Base-by-base conservation (phyloP, 768 basidiomycete species). In the Auricularia auricula-judae region DNA sequence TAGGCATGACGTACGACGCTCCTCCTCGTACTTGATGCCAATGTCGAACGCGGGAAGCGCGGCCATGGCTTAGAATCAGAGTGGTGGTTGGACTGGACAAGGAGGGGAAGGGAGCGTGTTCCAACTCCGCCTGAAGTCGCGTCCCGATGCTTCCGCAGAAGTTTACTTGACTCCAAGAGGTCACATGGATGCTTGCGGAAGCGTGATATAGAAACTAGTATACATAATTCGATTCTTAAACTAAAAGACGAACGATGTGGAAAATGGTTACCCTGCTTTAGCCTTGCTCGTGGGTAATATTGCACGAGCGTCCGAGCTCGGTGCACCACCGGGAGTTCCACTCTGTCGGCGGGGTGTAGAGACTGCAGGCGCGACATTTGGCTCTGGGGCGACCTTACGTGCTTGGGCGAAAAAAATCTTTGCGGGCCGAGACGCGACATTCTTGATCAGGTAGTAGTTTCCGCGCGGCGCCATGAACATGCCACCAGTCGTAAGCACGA, bases 331-430 rank as follows among this genome's bases (percentile, higher is more conserved):
- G 7, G 59, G 59, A 23, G 59, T 35, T n/a, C 34, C 59, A 12
- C 34, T 60, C 36, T 60, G 34, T n/a, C 59, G 12, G 7, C 43
- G 39, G 1, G 61, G 61, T 14, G 61, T 62, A 4, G 36, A 14
- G 36, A 58, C 44, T 8, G 7, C 35, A 35, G 54, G 47, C 29
- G 59, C 64, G 14, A 65, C 62, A 14, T 64, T 67, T 36, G 74
- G 77, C 2, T 73, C 75, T 33, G 72, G 67, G 0, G 76, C 70
- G 36, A 83, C 69, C 70, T 83, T 80, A 35, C 88, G 81, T 0
- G 91, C 91, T 76, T 98, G 96, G 0, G 93, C 87, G 76, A 98
- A 98, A 78, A 96, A 97, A 7, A 98, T 75, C 70, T 82, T 85
- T 23, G 87, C 92, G 61, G 89, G 86, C 42, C 89, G 85, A 60